Conservation (phyloP, 2,329 filamentous ascomycete genomes). For the Diaporthe sp. region DNA sequence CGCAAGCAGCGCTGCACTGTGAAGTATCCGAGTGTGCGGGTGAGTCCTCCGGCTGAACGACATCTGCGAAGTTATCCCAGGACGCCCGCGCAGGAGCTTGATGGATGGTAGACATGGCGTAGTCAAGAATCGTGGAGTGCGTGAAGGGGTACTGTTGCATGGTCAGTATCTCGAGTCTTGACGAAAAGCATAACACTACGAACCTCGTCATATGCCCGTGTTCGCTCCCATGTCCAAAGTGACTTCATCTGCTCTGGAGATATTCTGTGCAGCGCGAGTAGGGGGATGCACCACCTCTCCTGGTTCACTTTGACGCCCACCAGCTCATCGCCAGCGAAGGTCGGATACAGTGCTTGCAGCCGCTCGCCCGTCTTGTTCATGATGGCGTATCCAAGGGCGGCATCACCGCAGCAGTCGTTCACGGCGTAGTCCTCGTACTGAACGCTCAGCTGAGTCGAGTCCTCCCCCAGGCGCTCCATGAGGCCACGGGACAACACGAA, state of each 20-base stretch:
- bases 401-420: constrained; percentile 4
- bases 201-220: not conserved
- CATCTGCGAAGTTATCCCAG: constrained; percentile 1
- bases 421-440: not conserved
- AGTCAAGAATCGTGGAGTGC: not conserved
- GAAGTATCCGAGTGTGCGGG: not conserved
- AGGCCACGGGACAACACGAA: not conserved
- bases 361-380: not conserved
- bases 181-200: not conserved
- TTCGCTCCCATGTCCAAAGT: not conserved
- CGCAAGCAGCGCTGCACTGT: not conserved
- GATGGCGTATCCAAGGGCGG: not conserved
- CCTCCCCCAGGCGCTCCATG: not conserved
- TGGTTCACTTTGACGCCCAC: not conserved
- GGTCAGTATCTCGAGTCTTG: not conserved
- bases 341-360: not conserved
- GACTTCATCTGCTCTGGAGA: constrained; percentile 1
- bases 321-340: not conserved
- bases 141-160: not conserved
- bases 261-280: not conserved
- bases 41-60: not conserved
- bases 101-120: not conserved
- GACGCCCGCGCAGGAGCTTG: not conserved
- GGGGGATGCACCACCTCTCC: not conserved
- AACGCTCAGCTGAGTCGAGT: not conserved